Base-by-base conservation (phyloP, 371 early-diverging fungal genomes). In the Lichtheimia corymbifera region DNA sequence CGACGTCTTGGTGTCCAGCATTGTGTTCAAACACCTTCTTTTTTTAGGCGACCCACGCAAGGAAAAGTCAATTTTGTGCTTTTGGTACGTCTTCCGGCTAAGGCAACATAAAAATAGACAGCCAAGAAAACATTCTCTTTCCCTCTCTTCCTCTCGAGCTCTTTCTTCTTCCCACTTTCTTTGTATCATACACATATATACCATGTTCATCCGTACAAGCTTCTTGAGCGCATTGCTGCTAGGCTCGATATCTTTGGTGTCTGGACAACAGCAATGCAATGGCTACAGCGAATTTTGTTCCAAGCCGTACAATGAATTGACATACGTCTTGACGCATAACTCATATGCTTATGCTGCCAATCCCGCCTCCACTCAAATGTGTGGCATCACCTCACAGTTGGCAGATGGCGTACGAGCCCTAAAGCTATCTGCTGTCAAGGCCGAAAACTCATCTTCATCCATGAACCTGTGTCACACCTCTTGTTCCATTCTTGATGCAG, bases 291-390 rank as follows among this genome's bases (percentile, higher is more conserved):
- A 83, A 53, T 77, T 86, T n/a, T 92, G 93, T 61, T 62, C 73
- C 55, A 80, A 77, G 64, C 62, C 70, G 4, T 91, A 87, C 62
- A 66, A 81, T 61, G 53, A 77, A 47, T 67, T 92, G 14, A 77
- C 87, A 2, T 88, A 79, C 51, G 65, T 85, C 1, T 68, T 86
- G n/a, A 89, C 92, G 6, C 93, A 92, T 73, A 92, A 92, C 64
- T 79, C 92, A 0, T 93, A 83, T 66, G 87, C 88, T 24, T 75
- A 60, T 55, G 62, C 68, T 12, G 69, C 67, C 11, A 85, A 79
- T 42, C 62, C 79, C n/a, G 91, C 90, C 3, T 79, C 86, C 27
- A 92, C 88, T 64, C 93, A 92, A 72, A 62, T 80, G 62, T 81
- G 80, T 59, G 64, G 79, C 30, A 79, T 91, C 25, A 63, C 61